Conservation (phyloP, 73 alveolate species). For the Tetrahymena borealis region DNA sequence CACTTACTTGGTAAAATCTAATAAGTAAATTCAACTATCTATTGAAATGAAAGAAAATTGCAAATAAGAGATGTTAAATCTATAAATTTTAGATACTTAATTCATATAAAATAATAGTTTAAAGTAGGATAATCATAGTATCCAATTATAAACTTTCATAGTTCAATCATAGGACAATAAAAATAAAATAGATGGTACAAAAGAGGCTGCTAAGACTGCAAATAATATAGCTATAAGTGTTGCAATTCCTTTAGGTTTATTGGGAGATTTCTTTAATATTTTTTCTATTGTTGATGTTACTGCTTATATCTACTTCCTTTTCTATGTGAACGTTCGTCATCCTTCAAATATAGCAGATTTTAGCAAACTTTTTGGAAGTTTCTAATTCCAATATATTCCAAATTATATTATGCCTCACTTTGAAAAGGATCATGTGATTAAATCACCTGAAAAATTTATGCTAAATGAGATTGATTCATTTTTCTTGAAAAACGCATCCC, state of each 20-base stretch:
- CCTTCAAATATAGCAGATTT: neutral
- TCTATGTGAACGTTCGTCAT: neutral
- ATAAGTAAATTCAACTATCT: neutral
- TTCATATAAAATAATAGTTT: neutral
- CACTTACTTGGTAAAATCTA: neutral
- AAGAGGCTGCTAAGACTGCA: neutral
- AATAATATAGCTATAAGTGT: neutral
- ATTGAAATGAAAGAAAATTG: neutral
- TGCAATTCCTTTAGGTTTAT: neutral
- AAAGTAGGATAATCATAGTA: neutral
- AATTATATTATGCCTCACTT: neutral
- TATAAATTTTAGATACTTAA: neutral
- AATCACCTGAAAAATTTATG: neutral
- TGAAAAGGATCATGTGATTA: neutral
- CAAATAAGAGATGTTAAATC: neutral
- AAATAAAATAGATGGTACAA: neutral
- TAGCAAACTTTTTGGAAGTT: neutral
- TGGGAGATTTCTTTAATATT: neutral
- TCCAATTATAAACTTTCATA: neutral
- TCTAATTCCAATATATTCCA: neutral
- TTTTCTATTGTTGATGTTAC: neutral
- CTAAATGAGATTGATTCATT: neutral
- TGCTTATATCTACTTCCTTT: neutral
- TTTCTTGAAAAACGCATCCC: neutral
- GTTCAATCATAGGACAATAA: neutral